phyloP scores from a whole-genome alignment of 345 rosid species.

The Linum usitatissimum region DNA sequence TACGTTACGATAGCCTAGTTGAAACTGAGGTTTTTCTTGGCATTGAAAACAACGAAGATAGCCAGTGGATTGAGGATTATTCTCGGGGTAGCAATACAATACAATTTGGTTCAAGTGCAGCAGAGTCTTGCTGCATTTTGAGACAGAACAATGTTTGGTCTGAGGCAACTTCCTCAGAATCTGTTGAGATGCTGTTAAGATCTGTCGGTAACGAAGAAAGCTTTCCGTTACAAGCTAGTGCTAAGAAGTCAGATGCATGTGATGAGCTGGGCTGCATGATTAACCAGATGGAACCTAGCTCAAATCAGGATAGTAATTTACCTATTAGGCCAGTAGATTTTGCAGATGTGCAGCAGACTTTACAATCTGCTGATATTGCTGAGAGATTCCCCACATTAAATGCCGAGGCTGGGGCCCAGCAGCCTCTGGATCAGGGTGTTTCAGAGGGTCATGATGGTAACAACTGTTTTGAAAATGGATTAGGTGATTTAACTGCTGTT shows the following conservation, averaged over 20 bases:
- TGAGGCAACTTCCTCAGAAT: conserved; percentile 79
- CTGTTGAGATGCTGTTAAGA: conserved; percentile 90
- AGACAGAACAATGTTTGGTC: conserved; percentile 96
- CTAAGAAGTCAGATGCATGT: conserved; percentile 48
- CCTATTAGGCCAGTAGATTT: conserved; percentile 28
- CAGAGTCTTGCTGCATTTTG: conserved; percentile 67
- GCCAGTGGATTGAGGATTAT: conserved; percentile 91
- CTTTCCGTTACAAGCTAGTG: conserved; percentile 31
- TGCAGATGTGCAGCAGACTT: conserved; percentile 21
- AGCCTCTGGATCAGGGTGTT: conserved; percentile 29
- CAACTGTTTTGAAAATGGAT: conserved; percentile 25
- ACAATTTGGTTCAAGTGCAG: conserved; percentile 69
- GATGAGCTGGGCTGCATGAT: conserved; percentile 62
- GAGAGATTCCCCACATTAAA: conserved; percentile 25
- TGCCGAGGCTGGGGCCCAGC: conserved; percentile 30
- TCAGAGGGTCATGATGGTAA: conserved; percentile 25
- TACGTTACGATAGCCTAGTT: conserved; percentile 64
- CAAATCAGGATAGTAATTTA: conserved; percentile 28
- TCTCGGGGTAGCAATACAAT: conserved; percentile 51
- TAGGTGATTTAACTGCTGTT: conserved; percentile 19
- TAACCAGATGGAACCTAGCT: conserved; percentile 60
- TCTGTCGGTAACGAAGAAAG: conserved; percentile 89
- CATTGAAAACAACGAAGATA: conserved; percentile 68
- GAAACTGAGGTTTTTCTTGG: conserved; percentile 78
- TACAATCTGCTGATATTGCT: conserved; percentile 25